phyloP scores from a whole-genome alignment of 129 eudicot species.

The Oenanthe sinensis region DNA sequence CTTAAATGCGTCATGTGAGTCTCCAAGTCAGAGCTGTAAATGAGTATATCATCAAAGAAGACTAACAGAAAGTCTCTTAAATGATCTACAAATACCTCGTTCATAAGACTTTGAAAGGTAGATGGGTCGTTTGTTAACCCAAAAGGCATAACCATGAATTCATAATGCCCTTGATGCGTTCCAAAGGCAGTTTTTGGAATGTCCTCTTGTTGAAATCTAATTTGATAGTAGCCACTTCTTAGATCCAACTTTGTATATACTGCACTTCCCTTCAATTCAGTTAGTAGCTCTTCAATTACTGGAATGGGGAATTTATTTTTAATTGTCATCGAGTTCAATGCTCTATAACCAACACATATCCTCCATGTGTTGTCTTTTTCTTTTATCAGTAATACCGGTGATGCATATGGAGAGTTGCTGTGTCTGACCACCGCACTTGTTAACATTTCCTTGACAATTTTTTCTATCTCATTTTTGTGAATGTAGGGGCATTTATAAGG shows the following conservation, averaged over 20 bases:
- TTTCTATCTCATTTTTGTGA: too few relatives aligned
- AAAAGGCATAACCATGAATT: slow-evolving; percentile 4
- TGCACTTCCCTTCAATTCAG: not conserved
- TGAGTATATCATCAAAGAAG: not conserved
- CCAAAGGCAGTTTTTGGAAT: not conserved
- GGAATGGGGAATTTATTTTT: not conserved
- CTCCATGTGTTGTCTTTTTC: not conserved
- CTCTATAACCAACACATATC: not conserved
- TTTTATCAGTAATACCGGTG: not conserved
- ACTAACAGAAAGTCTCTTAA: not conserved
- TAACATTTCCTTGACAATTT: too few relatives aligned
- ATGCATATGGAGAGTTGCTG: not conserved
- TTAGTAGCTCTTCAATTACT: not conserved
- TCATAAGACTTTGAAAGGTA: not conserved
- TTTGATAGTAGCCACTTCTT: slow-evolving; percentile 3
- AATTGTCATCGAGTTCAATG: not conserved
- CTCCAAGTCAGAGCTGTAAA: not conserved
- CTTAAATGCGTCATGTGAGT: not conserved
- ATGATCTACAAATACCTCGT: not conserved
- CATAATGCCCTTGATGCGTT: not conserved
- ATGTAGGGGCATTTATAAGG: too few relatives aligned
- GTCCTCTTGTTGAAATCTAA: not conserved
- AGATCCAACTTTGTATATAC: not conserved
- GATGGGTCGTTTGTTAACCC: not conserved
- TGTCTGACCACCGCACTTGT: not conserved